These are phyloP conservation scores for Apium graveolens DNA, from an alignment of 129 eudicot genomes.

Conservation along the genomic window DNA sequence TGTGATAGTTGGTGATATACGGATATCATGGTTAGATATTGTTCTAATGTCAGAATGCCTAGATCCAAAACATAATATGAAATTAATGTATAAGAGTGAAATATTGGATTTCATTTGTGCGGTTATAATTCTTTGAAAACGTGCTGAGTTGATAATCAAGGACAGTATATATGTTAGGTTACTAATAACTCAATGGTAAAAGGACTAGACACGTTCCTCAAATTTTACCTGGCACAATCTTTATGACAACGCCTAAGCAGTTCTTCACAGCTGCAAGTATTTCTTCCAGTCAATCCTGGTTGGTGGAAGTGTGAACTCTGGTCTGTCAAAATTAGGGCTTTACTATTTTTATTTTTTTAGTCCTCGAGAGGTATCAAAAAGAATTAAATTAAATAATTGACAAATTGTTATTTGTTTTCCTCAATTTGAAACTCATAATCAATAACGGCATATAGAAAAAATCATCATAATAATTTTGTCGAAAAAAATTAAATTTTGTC, in stretches of 20 bases:
- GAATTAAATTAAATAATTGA: no score
- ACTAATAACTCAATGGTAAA: no score
- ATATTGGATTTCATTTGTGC: not conserved
- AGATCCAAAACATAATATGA: not conserved
- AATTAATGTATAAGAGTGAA: not conserved
- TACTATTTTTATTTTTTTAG: no score
- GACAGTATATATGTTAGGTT: not conserved
- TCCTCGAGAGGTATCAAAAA: no score
- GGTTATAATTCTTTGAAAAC: not conserved
- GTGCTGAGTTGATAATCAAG: not conserved
- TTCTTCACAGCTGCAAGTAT: not conserved
- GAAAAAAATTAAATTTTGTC: no score
- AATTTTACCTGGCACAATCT: not conserved
- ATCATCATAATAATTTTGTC: no score
- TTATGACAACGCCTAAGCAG: not conserved
- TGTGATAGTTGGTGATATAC: not conserved
- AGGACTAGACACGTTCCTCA: not conserved
- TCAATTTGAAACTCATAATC: no score
- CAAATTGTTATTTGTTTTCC: no score
- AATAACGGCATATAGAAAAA: no score
- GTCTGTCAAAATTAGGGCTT: no score
- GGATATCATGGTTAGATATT: not conserved
- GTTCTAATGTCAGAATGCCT: not conserved
- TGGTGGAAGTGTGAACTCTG: not conserved
- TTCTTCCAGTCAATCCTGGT: not conserved